A percentile compares a stretch with the other conserved stretches of the same genome.
These are phyloP conservation scores for Carallia brachiata DNA, from an alignment of 345 rosid species.

Conservation along the genomic window DNA sequence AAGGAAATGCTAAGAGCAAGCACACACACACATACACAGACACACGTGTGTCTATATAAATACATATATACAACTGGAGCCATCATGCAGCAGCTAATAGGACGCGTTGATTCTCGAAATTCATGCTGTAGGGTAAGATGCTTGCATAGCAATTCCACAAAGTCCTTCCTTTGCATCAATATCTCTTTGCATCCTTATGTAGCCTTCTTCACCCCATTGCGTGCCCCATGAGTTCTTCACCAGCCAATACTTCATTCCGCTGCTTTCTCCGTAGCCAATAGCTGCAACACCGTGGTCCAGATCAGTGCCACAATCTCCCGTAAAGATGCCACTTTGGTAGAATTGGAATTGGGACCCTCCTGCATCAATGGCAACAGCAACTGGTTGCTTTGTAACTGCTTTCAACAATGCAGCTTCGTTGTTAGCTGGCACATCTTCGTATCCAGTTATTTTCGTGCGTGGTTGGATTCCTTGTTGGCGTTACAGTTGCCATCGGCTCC, in stretches of 20 bases:
- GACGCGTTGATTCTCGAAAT: neutral
- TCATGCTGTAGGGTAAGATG: neutral
- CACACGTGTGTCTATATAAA: neutral
- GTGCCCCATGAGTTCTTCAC: slow-evolving; percentile 29
- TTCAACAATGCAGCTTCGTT: slow-evolving; percentile 23
- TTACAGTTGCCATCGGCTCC: slow-evolving; percentile 20
- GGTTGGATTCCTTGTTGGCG: slow-evolving; percentile 9
- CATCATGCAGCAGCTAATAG: neutral
- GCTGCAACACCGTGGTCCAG: slow-evolving; percentile 22
- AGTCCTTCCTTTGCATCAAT: neutral
- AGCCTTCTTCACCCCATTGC: slow-evolving; percentile 3
- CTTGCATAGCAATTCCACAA: slow-evolving; percentile 1
- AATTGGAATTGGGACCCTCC: slow-evolving; percentile 20
- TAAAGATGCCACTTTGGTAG: slow-evolving; percentile 18
- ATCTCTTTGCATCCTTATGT: neutral
- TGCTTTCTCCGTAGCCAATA: slow-evolving; percentile 16
- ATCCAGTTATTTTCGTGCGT: slow-evolving; percentile 13
- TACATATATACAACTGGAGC: neutral
- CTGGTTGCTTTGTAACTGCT: slow-evolving; percentile 20
- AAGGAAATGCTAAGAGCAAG: neutral
- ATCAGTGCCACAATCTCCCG: slow-evolving; percentile 20
- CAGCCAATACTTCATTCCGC: slow-evolving; percentile 24
- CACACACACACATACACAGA: neutral
- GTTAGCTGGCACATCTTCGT: slow-evolving; percentile 22
- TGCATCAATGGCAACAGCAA: slow-evolving; percentile 26